These are phyloP conservation scores for Rhodamnia argentea DNA, from an alignment of 345 rosid genomes.

Conservation along the genomic window DNA sequence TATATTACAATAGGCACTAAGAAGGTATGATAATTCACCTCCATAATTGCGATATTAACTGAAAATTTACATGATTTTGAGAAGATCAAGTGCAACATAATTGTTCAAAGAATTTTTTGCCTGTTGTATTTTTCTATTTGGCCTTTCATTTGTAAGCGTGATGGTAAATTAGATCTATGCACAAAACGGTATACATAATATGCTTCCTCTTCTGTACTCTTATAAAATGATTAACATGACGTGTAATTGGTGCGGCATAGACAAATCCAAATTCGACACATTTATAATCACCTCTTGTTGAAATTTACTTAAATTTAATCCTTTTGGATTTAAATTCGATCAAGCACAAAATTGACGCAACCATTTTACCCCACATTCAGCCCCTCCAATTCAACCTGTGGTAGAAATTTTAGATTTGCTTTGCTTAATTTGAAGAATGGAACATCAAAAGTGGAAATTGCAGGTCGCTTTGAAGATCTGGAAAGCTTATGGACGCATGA, in stretches of 20 bases:
- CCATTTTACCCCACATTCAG: neutral
- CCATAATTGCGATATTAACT: neutral
- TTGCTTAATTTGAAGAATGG: neutral
- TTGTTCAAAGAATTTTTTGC: neutral
- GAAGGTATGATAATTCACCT: too few species aligned
- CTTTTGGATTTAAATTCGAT: neutral
- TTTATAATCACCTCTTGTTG: neutral
- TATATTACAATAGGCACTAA: neutral
- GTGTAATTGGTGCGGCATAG: neutral
- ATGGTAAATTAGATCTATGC: neutral
- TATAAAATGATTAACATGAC: neutral
- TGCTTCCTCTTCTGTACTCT: neutral
- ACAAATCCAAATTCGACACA: neutral
- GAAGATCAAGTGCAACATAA: neutral
- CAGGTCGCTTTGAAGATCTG: neutral
- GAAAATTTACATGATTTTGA: neutral
- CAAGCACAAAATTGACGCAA: neutral
- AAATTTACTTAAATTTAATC: neutral
- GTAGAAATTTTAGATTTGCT: neutral
- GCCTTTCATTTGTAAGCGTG: neutral
- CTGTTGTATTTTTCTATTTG: neutral
- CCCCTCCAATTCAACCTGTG: neutral
- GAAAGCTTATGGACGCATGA: neutral
- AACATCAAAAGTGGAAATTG: neutral
- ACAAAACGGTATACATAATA: neutral